Base-by-base conservation (phyloP, 78 protist genomes). In the Dictyostelium capitatum region DNA sequence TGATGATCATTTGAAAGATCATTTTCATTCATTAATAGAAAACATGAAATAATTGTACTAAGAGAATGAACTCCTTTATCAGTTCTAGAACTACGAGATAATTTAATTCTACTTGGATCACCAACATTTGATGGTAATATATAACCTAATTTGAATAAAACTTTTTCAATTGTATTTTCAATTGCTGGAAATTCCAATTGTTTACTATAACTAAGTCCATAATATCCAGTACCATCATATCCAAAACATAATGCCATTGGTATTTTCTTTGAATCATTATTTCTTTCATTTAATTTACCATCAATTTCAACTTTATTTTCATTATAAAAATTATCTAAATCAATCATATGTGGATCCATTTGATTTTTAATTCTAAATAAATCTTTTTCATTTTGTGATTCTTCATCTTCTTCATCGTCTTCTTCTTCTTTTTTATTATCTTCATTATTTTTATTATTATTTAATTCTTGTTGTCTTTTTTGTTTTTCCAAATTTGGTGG, bases 41-140 rank as follows among this genome's bases (percentile, higher is more conserved):
- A 20, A 25, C 32, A 41, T 2, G 77, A 30, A 0, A 78, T 32
- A 9, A 87, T n/a, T 0, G 93, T 78, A 69, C 23, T n/a, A 87
- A n/a, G n/a, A 57, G 93, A 87, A 50, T 87, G 93, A 19, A 87
- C 93, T 65, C 93, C 93, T 65, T 87, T 87, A 56, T 87, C 93
- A 15, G 93, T 87, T 14, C 93, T 64, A 47, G 79, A 64, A 9
- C 83, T 75, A 50, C 84, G 41, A 5, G 30, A 19, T 51, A 64
- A 77, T 11, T 54, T 56, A 8, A 87, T 30, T 23, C 93, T 32
- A 1, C 9, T 19, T 10, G 23, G 43, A 11, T 87, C 84, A 50
- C 84, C 93, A 15, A 87, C 11, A 46, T 87, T 87, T 6, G 80
- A 23, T 0, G 83, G 54, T 20, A 54, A 30, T 3, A 87, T 87